Conservation (phyloP, 495 filamentous ascomycete species). For the Tuber melanosporum region DNA sequence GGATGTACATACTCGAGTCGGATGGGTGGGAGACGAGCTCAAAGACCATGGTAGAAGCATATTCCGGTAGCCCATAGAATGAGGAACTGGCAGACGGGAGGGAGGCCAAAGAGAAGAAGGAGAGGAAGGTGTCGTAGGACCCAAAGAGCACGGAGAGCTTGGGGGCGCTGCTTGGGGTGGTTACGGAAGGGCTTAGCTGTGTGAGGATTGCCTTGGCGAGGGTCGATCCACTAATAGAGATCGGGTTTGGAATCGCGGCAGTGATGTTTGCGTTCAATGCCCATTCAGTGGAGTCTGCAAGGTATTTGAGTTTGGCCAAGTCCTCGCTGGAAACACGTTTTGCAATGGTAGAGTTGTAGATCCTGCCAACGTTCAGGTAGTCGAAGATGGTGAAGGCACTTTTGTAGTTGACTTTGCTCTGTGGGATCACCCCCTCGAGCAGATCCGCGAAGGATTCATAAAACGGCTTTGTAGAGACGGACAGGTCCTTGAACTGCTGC, state of each 20-base stretch:
- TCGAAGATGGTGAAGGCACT: slow-evolving; percentile 62
- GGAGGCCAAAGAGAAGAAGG: slow-evolving; percentile 64
- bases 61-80: slow-evolving; percentile 65
- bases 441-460: slow-evolving; percentile 49
- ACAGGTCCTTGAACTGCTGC: slow-evolving; percentile 43
- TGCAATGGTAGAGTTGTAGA: slow-evolving; percentile 63
- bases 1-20: slow-evolving; percentile 56
- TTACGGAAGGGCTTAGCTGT: slow-evolving; percentile 53
- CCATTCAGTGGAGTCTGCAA: slow-evolving; percentile 62
- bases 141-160: slow-evolving; percentile 65
- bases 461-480: slow-evolving; percentile 46
- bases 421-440: slow-evolving; percentile 38
- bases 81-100: slow-evolving; percentile 52
- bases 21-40: slow-evolving; percentile 63
- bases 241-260: slow-evolving; percentile 43
- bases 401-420: slow-evolving; percentile 45
- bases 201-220: slow-evolving; percentile 62
- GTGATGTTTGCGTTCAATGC: slow-evolving; percentile 57
- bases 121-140: slow-evolving; percentile 61
- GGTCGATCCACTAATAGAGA: slow-evolving; percentile 51
- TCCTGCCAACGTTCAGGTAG: slow-evolving; percentile 62
- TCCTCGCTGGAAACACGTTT: slow-evolving; percentile 50
- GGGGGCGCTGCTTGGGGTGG: slow-evolving; percentile 49
- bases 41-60: slow-evolving; percentile 62
- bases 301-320: slow-evolving; percentile 54